Conservation (phyloP, 768 basidiomycete species). For the Suillus sp. region DNA sequence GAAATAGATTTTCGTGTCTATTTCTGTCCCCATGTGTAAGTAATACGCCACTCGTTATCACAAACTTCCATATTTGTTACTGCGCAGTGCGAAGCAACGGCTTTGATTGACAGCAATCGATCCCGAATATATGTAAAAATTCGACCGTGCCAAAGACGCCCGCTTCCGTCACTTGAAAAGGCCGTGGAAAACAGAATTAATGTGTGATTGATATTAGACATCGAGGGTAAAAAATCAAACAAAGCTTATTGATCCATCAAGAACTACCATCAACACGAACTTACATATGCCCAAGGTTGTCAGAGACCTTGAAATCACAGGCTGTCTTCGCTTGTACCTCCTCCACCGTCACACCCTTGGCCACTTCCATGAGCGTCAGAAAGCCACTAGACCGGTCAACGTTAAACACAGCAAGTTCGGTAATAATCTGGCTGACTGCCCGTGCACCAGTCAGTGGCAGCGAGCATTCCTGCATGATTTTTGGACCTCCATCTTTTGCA, state of each 20-base stretch:
- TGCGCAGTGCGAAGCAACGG: constrained; percentile 1
- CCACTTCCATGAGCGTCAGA: constrained; percentile 74
- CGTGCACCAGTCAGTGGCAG: constrained; percentile 86
- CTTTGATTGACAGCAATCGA: background rate
- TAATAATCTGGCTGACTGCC: constrained; percentile 84
- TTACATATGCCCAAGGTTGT: constrained; percentile 52
- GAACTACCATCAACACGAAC: constrained; percentile 1
- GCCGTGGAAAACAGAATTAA: background rate
- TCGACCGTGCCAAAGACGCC: background rate
- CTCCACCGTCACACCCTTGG: constrained; percentile 75
- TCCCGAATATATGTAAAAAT: constrained; percentile 1
- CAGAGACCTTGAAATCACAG: constrained; percentile 67
- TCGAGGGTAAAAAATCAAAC: background rate
- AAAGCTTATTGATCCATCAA: background rate
- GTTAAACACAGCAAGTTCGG: constrained; percentile 84
- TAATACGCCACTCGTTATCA: constrained; percentile 11
- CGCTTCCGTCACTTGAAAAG: background rate
- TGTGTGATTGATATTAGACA: background rate
- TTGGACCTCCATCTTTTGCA: constrained; percentile 81
- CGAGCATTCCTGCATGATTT: constrained; percentile 74
- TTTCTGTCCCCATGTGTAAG: constrained; percentile 7
- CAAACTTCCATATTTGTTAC: background rate
- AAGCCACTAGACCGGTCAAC: constrained; percentile 71
- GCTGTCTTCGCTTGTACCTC: constrained; percentile 84
- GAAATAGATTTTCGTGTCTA: constrained; percentile 13